phyloP scores from a whole-genome alignment of 495 filamentous ascomycete species.

The Aspergillus conjunctus region DNA sequence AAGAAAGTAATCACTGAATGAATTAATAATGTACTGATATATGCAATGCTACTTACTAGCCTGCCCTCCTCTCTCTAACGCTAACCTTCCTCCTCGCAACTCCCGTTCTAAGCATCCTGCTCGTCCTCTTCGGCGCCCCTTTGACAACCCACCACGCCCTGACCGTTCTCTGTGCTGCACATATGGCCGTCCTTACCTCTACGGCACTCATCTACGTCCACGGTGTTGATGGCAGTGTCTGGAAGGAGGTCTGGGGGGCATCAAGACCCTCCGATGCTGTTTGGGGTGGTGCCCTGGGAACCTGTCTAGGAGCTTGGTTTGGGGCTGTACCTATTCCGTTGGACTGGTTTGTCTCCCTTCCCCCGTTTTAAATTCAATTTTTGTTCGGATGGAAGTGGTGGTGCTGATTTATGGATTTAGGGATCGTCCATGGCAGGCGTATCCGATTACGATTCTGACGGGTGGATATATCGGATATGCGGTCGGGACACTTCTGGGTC shows the following conservation, averaged over 20 bases:
- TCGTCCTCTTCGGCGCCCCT: slow-evolving; percentile 90
- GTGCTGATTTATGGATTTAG: slow-evolving; percentile 31
- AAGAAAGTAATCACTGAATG: not conserved
- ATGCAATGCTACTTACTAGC: slow-evolving; percentile 43
- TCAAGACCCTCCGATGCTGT: slow-evolving; percentile 44
- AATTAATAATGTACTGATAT: not conserved
- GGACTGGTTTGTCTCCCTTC: slow-evolving; percentile 68
- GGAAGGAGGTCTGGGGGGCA: slow-evolving; percentile 69
- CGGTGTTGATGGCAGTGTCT: slow-evolving; percentile 72
- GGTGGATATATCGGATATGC: slow-evolving; percentile 71
- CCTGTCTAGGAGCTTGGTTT: slow-evolving; percentile 64
- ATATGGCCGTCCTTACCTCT: slow-evolving; percentile 74
- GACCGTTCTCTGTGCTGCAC: slow-evolving; percentile 76
- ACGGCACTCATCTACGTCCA: slow-evolving; percentile 80
- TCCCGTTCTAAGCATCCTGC: slow-evolving; percentile 60
- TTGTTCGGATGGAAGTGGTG: slow-evolving; percentile 1
- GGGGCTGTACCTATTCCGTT: slow-evolving; percentile 84
- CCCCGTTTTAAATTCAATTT: slow-evolving; percentile 9
- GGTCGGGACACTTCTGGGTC: slow-evolving; percentile 61
- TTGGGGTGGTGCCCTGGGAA: slow-evolving; percentile 47
- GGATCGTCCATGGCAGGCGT: slow-evolving; percentile 96
- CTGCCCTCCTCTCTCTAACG: slow-evolving; percentile 59
- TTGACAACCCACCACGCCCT: slow-evolving; percentile 78
- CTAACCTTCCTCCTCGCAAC: slow-evolving; percentile 67
- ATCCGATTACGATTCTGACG: slow-evolving; percentile 84